Conservation (phyloP, 257 asterid genomes). For the Cordia subcordata region DNA sequence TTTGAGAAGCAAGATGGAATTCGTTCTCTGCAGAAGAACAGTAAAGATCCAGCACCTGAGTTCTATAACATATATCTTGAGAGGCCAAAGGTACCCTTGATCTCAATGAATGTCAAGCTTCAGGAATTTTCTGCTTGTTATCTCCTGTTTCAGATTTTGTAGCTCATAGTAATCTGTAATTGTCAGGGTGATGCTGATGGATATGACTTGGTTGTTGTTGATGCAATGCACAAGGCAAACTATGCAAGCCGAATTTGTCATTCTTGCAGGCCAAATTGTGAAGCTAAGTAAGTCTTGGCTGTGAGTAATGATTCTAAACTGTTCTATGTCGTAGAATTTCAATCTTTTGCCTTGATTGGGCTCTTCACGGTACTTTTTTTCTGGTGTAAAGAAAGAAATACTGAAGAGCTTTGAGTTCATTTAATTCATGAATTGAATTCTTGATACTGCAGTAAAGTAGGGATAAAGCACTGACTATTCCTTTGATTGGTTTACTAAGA, state of each 20-base stretch:
- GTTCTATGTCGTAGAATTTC: not conserved
- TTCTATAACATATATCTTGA: slow-evolving; percentile 95
- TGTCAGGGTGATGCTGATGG: slow-evolving; percentile 99
- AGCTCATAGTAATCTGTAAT: slow-evolving; percentile 17
- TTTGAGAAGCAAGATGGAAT: slow-evolving; percentile 98
- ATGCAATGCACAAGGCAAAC: slow-evolving; percentile 99
- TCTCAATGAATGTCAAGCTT: slow-evolving; percentile 3
- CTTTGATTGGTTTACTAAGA: no score
- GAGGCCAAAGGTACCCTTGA: slow-evolving; percentile 83
- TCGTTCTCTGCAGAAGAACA: slow-evolving; percentile 88
- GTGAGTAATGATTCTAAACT: not conserved
- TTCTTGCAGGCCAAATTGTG: slow-evolving; percentile 96
- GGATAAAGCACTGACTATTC: no score
- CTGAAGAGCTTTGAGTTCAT: no score
- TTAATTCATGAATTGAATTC: no score
- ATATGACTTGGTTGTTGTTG: slow-evolving; percentile 93
- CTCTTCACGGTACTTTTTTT: no score
- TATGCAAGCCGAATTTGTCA: slow-evolving; percentile 99
- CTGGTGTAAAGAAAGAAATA: no score
- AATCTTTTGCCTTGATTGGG: not conserved
- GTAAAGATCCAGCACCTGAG: slow-evolving; percentile 94
- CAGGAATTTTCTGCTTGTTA: not conserved
- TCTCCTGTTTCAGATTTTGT: slow-evolving; percentile 3
- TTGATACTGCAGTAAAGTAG: no score
- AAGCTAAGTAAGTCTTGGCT: slow-evolving; percentile 74